Percentiles rank a stretch among this genome's conserved stretches.
Conservation (phyloP, 305 asterid genomes). For the Rubia occidens region DNA sequence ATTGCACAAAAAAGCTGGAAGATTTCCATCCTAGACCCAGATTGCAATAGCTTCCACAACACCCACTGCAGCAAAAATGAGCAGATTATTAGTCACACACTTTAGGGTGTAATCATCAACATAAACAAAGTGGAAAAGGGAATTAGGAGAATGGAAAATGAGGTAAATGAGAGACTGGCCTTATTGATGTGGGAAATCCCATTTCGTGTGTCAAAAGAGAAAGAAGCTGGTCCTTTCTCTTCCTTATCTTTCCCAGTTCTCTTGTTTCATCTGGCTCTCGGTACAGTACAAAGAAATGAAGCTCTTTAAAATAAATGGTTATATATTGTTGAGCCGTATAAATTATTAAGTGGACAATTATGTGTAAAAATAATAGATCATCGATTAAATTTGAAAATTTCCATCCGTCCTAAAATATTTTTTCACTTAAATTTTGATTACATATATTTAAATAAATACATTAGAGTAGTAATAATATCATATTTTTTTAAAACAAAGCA, state of each 20-base stretch:
- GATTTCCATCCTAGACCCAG: slow-evolving; percentile 40
- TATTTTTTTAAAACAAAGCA: too few relatives aligned
- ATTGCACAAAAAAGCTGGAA: slow-evolving; percentile 41
- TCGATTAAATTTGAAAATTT: too few relatives aligned
- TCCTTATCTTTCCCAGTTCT: slow-evolving; percentile 15
- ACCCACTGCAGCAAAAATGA: slow-evolving; percentile 12
- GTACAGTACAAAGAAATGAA: not conserved
- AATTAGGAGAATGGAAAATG: not conserved
- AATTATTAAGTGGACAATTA: too few relatives aligned
- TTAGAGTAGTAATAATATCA: too few relatives aligned
- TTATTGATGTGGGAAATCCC: slow-evolving; percentile 40
- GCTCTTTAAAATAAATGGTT: too few relatives aligned
- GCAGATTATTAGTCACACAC: slow-evolving; percentile 10
- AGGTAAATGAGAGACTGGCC: slow-evolving; percentile 21
- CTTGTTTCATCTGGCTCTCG: not conserved
- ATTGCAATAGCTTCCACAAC: slow-evolving; percentile 24
- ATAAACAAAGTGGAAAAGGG: not conserved
- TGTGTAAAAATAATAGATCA: too few relatives aligned
- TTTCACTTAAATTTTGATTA: too few relatives aligned
- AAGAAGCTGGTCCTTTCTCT: slow-evolving; percentile 5
- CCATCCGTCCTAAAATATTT: too few relatives aligned
- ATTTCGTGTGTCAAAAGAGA: slow-evolving; percentile 11
- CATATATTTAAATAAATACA: too few relatives aligned
- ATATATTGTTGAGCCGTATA: too few relatives aligned
- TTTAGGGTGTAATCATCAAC: not conserved